Evolutionary conservation across 1,284 basidiomycete species (phyloP).

Genomic region (Phaffia rhodozyma): DNA sequence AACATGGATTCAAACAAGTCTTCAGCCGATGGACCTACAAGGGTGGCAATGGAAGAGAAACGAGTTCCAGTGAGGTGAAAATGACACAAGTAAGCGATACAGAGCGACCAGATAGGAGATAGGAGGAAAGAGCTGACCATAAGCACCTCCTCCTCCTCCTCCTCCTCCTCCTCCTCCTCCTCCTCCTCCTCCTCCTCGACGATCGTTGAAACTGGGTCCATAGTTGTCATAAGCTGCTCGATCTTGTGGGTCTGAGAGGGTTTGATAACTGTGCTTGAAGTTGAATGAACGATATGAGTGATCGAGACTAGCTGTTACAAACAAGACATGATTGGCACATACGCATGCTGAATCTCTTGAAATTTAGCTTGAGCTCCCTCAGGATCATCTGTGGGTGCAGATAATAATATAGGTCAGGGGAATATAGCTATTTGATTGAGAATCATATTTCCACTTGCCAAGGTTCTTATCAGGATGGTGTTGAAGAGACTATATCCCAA

Average conservation of each 20-base stretch:
- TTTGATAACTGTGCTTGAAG: slow-evolving; percentile 57
- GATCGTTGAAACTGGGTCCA: slow-evolving; percentile 48
- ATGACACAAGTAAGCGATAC: background rate
- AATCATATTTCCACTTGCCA: slow-evolving; percentile 24
- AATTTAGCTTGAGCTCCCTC: slow-evolving; percentile 60
- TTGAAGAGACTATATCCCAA: slow-evolving; percentile 56
- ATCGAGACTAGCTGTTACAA: slow-evolving; percentile 1
- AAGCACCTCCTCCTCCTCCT: slow-evolving; percentile 34
- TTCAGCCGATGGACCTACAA: slow-evolving; percentile 45
- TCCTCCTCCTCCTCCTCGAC: slow-evolving; percentile 42
- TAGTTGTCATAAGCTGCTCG: slow-evolving; percentile 68
- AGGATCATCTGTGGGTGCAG: slow-evolving; percentile 48
- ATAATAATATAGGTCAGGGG: slow-evolving; percentile 18
- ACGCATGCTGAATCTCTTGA: slow-evolving; percentile 79
- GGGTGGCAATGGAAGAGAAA: background rate
- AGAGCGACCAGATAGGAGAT: background rate
- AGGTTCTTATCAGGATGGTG: slow-evolving; percentile 59
- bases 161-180: slow-evolving; percentile 43
- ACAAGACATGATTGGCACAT: slow-evolving; percentile 31
- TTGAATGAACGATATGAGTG: background rate
- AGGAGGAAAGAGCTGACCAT: slow-evolving; percentile 19
- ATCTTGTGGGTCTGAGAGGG: slow-evolving; percentile 62
- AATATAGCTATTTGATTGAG: background rate
- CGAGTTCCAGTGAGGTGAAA: background rate
- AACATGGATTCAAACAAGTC: slow-evolving; percentile 75